These are phyloP conservation scores for Physaria fendleri DNA, from an alignment of 345 rosid species.

Conservation along the genomic window DNA sequence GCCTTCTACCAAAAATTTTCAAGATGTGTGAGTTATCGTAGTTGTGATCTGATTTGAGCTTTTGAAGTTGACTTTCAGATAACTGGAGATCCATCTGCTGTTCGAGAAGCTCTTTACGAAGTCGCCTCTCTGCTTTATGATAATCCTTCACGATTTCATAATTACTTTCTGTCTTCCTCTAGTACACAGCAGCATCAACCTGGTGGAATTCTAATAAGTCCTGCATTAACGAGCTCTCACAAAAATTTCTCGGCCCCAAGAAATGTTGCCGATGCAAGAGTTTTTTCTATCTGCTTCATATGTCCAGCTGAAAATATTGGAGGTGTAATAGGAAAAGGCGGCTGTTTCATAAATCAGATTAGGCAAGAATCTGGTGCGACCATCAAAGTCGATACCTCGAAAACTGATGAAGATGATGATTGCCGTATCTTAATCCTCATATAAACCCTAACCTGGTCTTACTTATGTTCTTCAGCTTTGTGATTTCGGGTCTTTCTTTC, in stretches of 20 bases:
- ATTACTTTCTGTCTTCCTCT: slow-evolving; percentile 42
- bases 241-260: slow-evolving; percentile 41
- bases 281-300: slow-evolving; percentile 53
- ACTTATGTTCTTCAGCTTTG: slow-evolving; percentile 9
- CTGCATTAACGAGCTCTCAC: slow-evolving; percentile 43
- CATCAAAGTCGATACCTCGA: slow-evolving; percentile 52
- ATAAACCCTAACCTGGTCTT: slow-evolving; percentile 6
- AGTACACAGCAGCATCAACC: slow-evolving; percentile 33
- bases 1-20: not conserved
- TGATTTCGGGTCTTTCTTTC: not conserved
- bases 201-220: slow-evolving; percentile 40
- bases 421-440: slow-evolving; percentile 18
- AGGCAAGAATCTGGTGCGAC: slow-evolving; percentile 62
- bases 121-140: slow-evolving; percentile 55
- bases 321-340: slow-evolving; percentile 68
- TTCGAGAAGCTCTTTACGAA: slow-evolving; percentile 46
- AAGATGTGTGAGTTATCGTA: not conserved
- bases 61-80: slow-evolving; percentile 35
- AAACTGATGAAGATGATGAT: slow-evolving; percentile 55
- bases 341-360: slow-evolving; percentile 54
- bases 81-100: slow-evolving; percentile 42
- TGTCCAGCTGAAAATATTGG: slow-evolving; percentile 61
- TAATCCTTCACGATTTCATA: slow-evolving; percentile 63
- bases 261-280: slow-evolving; percentile 43
- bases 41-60: not conserved